phyloP scores from a whole-genome alignment of 31 red algal genomes.

The Asparagopsis taxiformis region DNA sequence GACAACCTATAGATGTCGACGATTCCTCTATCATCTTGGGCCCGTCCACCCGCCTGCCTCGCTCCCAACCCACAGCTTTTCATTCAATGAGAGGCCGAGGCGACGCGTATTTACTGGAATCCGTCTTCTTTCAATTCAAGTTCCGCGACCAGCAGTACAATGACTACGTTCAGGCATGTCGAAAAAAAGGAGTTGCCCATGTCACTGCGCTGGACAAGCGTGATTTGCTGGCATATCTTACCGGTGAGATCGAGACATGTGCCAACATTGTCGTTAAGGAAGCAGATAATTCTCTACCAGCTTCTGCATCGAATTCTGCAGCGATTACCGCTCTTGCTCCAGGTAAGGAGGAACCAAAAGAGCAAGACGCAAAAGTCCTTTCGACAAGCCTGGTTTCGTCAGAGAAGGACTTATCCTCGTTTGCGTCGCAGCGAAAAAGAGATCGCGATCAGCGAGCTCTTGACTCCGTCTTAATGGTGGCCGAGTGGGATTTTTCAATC shows the following conservation, averaged over 20 bases:
- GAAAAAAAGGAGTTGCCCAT: conserved; percentile 53
- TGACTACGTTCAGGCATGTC: conserved; percentile 71
- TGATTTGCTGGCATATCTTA: conserved; percentile 80
- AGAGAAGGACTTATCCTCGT: conserved; percentile 21
- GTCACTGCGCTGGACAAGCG: conserved; percentile 69
- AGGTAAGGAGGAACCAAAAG: not conserved
- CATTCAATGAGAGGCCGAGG: conserved; percentile 71
- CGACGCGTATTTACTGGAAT: conserved; percentile 62
- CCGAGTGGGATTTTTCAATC: conserved; percentile 46
- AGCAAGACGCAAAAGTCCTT: not conserved
- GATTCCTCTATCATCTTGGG: conserved; percentile 37
- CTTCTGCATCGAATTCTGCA: not conserved
- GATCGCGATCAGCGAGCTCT: conserved; percentile 50
- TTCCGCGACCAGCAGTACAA: conserved; percentile 61
- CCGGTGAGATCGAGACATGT: conserved; percentile 68
- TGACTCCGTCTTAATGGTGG: conserved; percentile 54
- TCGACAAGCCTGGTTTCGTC: not conserved
- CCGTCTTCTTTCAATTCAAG: conserved; percentile 70
- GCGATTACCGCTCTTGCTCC: not conserved
- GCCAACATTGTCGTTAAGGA: conserved; percentile 36
- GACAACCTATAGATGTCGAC: conserved; percentile 31
- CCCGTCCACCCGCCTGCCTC: conserved; percentile 21
- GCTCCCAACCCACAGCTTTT: conserved; percentile 37
- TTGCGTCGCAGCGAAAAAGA: conserved; percentile 33
- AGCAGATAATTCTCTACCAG: not conserved